Conservation (phyloP, 495 filamentous ascomycete species). For the Rhizodiscina lignyota region DNA sequence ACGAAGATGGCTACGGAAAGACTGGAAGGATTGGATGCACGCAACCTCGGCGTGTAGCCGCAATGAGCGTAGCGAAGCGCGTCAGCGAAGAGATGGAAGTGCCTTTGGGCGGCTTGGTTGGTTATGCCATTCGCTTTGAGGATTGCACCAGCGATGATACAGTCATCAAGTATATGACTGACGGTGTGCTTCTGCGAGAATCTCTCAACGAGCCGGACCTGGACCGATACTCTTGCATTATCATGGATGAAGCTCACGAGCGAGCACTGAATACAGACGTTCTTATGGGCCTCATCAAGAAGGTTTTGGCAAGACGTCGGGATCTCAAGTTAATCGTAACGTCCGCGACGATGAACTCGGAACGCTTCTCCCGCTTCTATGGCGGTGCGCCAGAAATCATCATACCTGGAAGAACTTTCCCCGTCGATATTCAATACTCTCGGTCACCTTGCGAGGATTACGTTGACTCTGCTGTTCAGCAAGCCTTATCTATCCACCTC, state of each 20-base stretch:
- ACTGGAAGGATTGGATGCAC: constrained; percentile 87
- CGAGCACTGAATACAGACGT: constrained; percentile 94
- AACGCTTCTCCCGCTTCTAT: constrained; percentile 89
- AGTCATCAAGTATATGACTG: constrained; percentile 98
- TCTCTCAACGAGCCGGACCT: constrained; percentile 82
- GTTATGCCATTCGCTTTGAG: constrained; percentile 97
- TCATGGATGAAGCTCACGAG: constrained; percentile 99
- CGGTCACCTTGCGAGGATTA: constrained; percentile 94
- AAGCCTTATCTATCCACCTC: constrained; percentile 93
- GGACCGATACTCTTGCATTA: constrained; percentile 94
- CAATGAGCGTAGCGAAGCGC: constrained; percentile 98
- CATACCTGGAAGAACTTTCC: constrained; percentile 93
- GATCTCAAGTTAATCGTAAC: constrained; percentile 97
- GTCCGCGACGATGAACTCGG: constrained; percentile 96
- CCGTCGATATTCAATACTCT: constrained; percentile 91
- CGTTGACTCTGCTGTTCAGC: constrained; percentile 91
- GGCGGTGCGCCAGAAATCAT: constrained; percentile 96
- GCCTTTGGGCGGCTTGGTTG: constrained; percentile 73
- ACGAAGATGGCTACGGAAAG: constrained; percentile 84
- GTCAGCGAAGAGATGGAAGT: constrained; percentile 99
- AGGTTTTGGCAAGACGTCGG: constrained; percentile 74
- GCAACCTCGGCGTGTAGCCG: constrained; percentile 85
- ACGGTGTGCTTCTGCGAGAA: constrained; percentile 88
- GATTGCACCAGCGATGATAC: constrained; percentile 94
- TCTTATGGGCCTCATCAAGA: constrained; percentile 93